A percentile compares a stretch with the other conserved stretches of the same genome.
Conservation (phyloP, 306 rosid genomes). For the Gastrolobium bilobum region DNA sequence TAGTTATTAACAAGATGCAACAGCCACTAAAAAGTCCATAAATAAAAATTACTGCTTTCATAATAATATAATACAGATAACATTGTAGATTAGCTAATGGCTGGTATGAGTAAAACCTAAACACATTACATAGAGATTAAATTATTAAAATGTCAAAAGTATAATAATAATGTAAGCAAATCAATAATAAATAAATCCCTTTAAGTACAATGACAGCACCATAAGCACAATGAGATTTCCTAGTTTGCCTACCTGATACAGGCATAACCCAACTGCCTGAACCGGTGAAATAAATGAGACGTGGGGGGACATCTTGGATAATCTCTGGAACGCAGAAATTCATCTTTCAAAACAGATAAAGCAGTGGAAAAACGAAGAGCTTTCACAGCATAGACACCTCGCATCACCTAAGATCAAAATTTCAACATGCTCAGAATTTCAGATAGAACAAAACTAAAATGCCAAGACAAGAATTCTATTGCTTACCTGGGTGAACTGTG, state of each 20-base stretch:
- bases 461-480: constrained; percentile 41
- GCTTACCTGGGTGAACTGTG: constrained; percentile 94
- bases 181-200: not conserved
- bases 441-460: constrained; percentile 40
- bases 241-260: constrained; percentile 81
- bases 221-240: constrained; percentile 36
- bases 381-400: constrained; percentile 95
- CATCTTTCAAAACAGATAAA: constrained; percentile 85
- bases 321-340: constrained; percentile 95
- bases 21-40: no score
- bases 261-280: constrained; percentile 93
- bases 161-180: not conserved
- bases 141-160: not conserved
- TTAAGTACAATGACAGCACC: constrained; percentile 36
- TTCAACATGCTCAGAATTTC: constrained; percentile 51
- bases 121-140: constrained; percentile 2
- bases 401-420: constrained; percentile 75
- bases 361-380: constrained; percentile 97
- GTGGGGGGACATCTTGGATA: constrained; percentile 97
- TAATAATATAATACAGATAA: no score
- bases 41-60: no score
- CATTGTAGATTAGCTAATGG: no score
- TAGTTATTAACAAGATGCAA: no score
- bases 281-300: constrained; percentile 92
- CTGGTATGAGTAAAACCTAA: not conserved